Percentiles rank a stretch among this genome's conserved stretches.
phyloP scores from a whole-genome alignment of 345 rosid genomes.

The Murraya paniculata region DNA sequence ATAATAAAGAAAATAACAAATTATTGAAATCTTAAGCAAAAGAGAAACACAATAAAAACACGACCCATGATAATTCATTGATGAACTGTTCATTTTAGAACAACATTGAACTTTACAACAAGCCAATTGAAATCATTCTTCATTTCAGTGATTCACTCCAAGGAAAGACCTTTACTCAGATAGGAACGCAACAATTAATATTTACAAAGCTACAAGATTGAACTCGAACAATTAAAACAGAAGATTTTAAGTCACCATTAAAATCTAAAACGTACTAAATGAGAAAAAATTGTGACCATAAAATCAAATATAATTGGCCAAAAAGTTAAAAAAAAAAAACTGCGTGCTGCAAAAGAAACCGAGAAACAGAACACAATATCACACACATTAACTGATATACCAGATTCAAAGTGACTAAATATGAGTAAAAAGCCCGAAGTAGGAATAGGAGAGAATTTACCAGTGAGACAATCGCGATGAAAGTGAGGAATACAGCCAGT shows the following conservation, averaged over 20 bases:
- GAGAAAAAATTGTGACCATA: neutral
- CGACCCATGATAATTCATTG: neutral
- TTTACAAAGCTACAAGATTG: neutral
- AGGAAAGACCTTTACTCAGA: neutral
- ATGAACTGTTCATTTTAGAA: neutral
- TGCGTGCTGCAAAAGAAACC: neutral
- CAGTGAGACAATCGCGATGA: slow-evolving; percentile 36
- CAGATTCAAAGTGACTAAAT: neutral
- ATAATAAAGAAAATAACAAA: neutral
- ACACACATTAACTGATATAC: neutral
- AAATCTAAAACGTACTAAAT: neutral
- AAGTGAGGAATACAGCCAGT: slow-evolving; percentile 32
- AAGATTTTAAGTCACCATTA: neutral
- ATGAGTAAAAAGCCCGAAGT: neutral
- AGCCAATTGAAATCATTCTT: neutral
- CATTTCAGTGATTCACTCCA: neutral
- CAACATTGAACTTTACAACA: neutral
- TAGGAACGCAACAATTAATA: neutral
- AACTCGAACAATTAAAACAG: neutral
- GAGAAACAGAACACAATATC: neutral
- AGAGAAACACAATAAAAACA: neutral
- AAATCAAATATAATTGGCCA: neutral
- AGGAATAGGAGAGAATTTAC: slow-evolving; percentile 28
- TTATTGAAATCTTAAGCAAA: neutral
- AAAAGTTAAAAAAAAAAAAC: neutral